Conservation (phyloP, 176 grass and related monocot genomes). For the bread wheat (Triticum aestivum) region IWGSC_CS_RefSeq_v2.1 NC_057800.1:598957953-598958452, state of each 20-base stretch:
- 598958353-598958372: not conserved
- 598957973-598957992: not conserved
- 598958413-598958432: not conserved
- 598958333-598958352: conserved; percentile 14
- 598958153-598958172: not conserved
- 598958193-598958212: not conserved
- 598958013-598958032: not conserved
- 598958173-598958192: too few species aligned
- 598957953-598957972: not conserved
- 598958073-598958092: not conserved
- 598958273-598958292: not conserved
- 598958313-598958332: conserved; percentile 1
- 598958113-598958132: not conserved
- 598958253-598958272: not conserved
- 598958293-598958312: not conserved
- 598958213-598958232: not conserved
- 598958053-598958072: not conserved
- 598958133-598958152: not conserved
- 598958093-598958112: not conserved
- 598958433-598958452: not conserved
- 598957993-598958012: not conserved
- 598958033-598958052: not conserved
- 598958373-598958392: not conserved
- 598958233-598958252: not conserved
- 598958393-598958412: not conserved